These are phyloP conservation scores for Botrytis medusae DNA, from an alignment of 2,329 filamentous ascomycete genomes.

Conservation along the genomic window DNA sequence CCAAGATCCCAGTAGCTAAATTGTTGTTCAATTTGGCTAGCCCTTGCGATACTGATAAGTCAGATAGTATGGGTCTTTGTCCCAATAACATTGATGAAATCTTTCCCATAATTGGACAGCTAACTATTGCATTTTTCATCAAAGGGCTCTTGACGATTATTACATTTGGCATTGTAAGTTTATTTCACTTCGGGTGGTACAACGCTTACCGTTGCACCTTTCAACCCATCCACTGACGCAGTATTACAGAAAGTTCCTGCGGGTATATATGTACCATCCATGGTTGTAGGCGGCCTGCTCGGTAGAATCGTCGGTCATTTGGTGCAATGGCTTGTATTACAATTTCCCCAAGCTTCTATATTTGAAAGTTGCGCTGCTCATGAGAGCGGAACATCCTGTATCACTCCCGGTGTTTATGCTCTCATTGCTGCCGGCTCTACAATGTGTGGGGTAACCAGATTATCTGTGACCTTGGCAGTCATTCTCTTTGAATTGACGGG, in stretches of 20 bases:
- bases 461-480: slow-evolving; percentile 90
- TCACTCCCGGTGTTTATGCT: slow-evolving; percentile 95
- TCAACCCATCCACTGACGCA: slow-evolving; percentile 3
- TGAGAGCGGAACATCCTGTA: slow-evolving; percentile 72
- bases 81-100: slow-evolving; percentile 72
- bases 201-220: not conserved
- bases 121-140: slow-evolving; percentile 79
- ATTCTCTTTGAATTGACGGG: slow-evolving; percentile 96
- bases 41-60: slow-evolving; percentile 73
- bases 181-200: not conserved
- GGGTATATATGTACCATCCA: slow-evolving; percentile 96
- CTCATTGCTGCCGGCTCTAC: slow-evolving; percentile 92
- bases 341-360: slow-evolving; percentile 67
- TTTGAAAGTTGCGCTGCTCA: slow-evolving; percentile 73
- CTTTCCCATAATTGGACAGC: slow-evolving; percentile 68
- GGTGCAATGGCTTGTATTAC: slow-evolving; percentile 77
- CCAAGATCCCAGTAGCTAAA: slow-evolving; percentile 85
- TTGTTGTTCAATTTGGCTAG: slow-evolving; percentile 87
- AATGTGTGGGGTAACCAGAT: slow-evolving; percentile 93
- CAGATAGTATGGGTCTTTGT: slow-evolving; percentile 71
- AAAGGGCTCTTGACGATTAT: slow-evolving; percentile 86
- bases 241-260: slow-evolving; percentile 75
- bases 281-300: slow-evolving; percentile 94
- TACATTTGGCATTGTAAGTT: slow-evolving; percentile 80
- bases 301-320: slow-evolving; percentile 84